Conservation (phyloP, 176 grass and related monocot species). For the Aegilops bicornis region DNA sequence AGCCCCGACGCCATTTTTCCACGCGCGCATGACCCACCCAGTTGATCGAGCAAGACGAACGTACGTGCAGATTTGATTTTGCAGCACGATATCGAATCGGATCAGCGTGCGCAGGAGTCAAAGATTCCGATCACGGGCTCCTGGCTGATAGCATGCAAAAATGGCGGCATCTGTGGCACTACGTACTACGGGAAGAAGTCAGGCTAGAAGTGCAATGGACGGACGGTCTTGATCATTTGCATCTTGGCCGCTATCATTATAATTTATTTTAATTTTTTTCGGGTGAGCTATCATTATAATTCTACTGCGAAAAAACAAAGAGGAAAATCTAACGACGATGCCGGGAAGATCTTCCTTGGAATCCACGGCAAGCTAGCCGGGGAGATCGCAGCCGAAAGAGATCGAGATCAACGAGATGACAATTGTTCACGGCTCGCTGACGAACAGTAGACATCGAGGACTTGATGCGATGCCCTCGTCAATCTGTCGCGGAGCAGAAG, state of each 20-base stretch:
- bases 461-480: not conserved
- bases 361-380: not conserved
- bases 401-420: not conserved
- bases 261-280: too few species aligned
- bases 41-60: not conserved
- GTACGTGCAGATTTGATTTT: not conserved
- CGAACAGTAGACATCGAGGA: not conserved
- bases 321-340: not conserved
- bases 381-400: not conserved
- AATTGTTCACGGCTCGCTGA: not conserved
- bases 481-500: not conserved
- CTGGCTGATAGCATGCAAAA: not conserved
- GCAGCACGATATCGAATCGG: not conserved
- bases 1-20: not conserved
- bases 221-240: too few species aligned
- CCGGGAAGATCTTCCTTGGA: not conserved
- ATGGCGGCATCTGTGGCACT: not conserved
- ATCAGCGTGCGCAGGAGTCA: not conserved
- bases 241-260: too few species aligned
- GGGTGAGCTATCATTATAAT: too few species aligned
- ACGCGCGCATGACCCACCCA: not conserved
- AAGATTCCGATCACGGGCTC: not conserved
- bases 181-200: too few species aligned
- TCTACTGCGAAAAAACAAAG: not conserved
- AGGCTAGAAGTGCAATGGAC: too few species aligned